A percentile compares a stretch with the other conserved stretches of the same genome.
phyloP scores from a whole-genome alignment of 202 grass and related monocot species.

The Elaeis oleifera region DNA sequence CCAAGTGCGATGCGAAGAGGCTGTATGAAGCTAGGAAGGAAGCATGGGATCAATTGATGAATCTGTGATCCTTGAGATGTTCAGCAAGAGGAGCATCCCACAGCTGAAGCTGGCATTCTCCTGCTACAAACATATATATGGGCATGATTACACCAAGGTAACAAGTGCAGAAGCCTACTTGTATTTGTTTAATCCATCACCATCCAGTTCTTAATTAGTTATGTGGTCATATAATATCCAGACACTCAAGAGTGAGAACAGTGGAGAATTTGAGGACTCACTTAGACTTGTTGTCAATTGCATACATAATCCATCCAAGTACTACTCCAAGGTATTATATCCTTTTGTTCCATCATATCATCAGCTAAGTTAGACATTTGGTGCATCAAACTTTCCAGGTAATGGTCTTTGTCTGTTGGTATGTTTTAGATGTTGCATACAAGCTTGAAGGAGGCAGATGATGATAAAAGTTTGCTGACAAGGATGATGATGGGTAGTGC shows the following conservation, averaged over 20 bases:
- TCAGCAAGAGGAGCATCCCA: slow-evolving; percentile 96
- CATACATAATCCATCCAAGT: slow-evolving; percentile 66
- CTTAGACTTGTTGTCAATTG: slow-evolving; percentile 65
- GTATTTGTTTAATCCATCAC: too few species aligned
- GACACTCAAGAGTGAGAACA: slow-evolving; percentile 48
- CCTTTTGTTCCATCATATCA: not conserved
- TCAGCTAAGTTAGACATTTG: not conserved
- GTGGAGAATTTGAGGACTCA: slow-evolving; percentile 60
- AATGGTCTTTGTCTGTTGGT: slow-evolving; percentile 13
- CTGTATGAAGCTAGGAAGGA: slow-evolving; percentile 50
- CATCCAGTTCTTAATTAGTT: too few species aligned
- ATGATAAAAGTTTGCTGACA: slow-evolving; percentile 39
- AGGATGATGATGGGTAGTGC: slow-evolving; percentile 66
- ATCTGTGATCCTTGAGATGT: slow-evolving; percentile 65
- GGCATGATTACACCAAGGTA: slow-evolving; percentile 78
- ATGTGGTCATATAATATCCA: slow-evolving; percentile 2
- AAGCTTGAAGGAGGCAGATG: slow-evolving; percentile 28
- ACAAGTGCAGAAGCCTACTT: not conserved
- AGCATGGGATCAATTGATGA: slow-evolving; percentile 40
- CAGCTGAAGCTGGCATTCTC: slow-evolving; percentile 77
- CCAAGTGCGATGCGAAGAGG: slow-evolving; percentile 82
- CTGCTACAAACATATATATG: slow-evolving; percentile 93
- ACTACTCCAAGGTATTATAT: slow-evolving; percentile 69
- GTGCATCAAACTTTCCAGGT: not conserved
- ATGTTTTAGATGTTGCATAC: slow-evolving; percentile 51